phyloP scores from a whole-genome alignment of 1,139 yeast genomes.

The Candida buenavistaensis region DNA sequence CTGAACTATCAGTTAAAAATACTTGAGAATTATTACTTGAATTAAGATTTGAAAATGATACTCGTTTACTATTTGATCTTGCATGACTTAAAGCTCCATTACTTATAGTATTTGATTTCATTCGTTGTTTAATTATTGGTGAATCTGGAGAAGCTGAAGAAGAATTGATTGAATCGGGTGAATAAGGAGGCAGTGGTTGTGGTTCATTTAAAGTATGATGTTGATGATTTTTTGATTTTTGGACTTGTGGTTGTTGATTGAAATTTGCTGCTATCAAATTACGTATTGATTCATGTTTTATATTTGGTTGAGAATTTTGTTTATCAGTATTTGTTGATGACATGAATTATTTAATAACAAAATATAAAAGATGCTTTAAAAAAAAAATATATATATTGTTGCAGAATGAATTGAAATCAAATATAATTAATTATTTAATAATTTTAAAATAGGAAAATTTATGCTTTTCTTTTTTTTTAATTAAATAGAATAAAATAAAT shows the following conservation, averaged over 20 bases:
- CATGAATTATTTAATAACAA: no score
- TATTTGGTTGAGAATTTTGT: conserved; percentile 1
- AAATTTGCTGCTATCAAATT: conserved; percentile 14
- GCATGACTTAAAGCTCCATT: conserved; percentile 14
- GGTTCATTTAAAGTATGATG: background rate
- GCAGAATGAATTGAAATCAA: no score
- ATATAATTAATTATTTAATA: no score
- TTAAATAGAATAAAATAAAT: no score
- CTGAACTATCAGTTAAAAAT: conserved; percentile 11
- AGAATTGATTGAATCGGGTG: background rate
- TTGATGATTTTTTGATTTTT: background rate
- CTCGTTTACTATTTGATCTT: conserved; percentile 11
- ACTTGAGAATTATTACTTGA: conserved; percentile 14
- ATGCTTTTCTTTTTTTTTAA: no score
- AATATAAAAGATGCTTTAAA: no score
- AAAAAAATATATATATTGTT: no score
- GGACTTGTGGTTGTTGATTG: conserved; percentile 4
- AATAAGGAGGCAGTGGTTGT: background rate
- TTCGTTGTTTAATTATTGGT: conserved; percentile 2
- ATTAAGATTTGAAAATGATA: conserved; percentile 16
- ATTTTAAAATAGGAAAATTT: no score
- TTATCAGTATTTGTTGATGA: background rate
- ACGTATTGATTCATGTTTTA: conserved; percentile 14
- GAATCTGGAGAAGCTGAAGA: background rate
- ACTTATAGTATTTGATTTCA: conserved; percentile 15